phyloP scores from a whole-genome alignment of 257 asterid species.

The Coffea canephora region DNA sequence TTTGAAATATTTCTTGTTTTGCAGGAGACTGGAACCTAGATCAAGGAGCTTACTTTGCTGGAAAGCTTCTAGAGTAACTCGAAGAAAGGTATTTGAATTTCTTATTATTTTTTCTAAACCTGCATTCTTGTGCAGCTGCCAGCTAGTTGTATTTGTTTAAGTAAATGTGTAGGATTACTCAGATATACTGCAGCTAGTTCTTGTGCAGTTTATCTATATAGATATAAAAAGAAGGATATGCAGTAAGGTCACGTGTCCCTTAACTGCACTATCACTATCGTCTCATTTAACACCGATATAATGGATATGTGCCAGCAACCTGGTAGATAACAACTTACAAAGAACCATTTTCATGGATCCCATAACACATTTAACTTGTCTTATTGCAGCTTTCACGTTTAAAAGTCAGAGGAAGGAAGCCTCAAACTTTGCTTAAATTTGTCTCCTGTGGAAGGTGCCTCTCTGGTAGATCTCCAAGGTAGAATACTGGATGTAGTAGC shows the following conservation, averaged over 20 bases:
- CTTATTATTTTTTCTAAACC: background rate
- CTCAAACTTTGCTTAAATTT: slow-evolving; percentile 54
- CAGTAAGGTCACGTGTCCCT: too few relatives aligned
- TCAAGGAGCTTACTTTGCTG: slow-evolving; percentile 87
- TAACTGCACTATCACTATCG: background rate
- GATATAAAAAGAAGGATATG: background rate
- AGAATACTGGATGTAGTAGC: slow-evolving; percentile 21
- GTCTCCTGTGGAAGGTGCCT: slow-evolving; percentile 80
- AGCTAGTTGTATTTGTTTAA: background rate
- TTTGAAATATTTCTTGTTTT: slow-evolving; percentile 8
- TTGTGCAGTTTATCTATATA: too few relatives aligned
- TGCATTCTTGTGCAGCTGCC: background rate
- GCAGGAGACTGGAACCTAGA: slow-evolving; percentile 85
- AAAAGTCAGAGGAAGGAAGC: slow-evolving; percentile 63
- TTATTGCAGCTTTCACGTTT: slow-evolving; percentile 65
- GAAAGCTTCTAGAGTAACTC: slow-evolving; percentile 59
- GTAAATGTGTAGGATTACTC: background rate
- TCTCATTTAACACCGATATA: background rate
- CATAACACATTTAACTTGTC: background rate
- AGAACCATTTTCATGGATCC: background rate
- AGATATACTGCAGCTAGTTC: too few relatives aligned
- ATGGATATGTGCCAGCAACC: background rate
- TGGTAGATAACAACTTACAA: background rate
- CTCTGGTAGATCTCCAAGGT: slow-evolving; percentile 64
- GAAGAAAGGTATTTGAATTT: slow-evolving; percentile 56